Conservation (phyloP, 2,329 filamentous ascomycete species). For the Sclerotiophoma versabilis region DNA sequence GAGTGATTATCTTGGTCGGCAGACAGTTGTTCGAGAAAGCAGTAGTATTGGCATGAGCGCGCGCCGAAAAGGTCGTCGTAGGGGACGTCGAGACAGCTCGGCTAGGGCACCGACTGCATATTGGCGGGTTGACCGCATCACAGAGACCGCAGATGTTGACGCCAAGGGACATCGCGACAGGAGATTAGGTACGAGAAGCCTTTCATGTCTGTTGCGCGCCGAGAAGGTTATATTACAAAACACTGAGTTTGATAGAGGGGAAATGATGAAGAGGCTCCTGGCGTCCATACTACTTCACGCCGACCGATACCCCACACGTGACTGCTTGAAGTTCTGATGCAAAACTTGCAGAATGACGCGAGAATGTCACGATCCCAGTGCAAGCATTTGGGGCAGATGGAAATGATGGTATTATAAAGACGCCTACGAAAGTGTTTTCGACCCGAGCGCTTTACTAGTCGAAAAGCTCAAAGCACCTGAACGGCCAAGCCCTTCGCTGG, state of each 20-base stretch:
- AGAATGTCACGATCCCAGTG: not conserved
- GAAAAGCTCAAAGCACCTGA: not conserved
- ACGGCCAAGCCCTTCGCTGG: not conserved
- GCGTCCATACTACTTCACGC: not conserved
- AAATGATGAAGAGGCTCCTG: too few relatives aligned
- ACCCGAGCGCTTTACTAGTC: too few relatives aligned
- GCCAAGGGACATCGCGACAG: not conserved
- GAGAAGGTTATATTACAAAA: too few relatives aligned
- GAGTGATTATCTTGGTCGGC: not conserved
- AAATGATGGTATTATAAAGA: not conserved
- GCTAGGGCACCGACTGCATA: not conserved
- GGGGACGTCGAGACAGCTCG: constrained; percentile 5
- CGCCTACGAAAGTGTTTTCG: not conserved
- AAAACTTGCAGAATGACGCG: not conserved
- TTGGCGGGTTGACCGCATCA: not conserved
- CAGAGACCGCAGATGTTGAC: not conserved
- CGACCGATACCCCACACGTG: not conserved
- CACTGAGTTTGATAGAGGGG: not conserved
- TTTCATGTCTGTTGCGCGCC: not conserved
- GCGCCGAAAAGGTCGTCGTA: not conserved
- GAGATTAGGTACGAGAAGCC: not conserved
- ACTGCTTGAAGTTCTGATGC: not conserved
- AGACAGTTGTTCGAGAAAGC: not conserved
- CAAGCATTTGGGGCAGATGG: not conserved
- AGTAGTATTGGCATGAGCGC: not conserved